phyloP scores from a whole-genome alignment of 345 rosid genomes.

The Syzygium oleosum region DNA sequence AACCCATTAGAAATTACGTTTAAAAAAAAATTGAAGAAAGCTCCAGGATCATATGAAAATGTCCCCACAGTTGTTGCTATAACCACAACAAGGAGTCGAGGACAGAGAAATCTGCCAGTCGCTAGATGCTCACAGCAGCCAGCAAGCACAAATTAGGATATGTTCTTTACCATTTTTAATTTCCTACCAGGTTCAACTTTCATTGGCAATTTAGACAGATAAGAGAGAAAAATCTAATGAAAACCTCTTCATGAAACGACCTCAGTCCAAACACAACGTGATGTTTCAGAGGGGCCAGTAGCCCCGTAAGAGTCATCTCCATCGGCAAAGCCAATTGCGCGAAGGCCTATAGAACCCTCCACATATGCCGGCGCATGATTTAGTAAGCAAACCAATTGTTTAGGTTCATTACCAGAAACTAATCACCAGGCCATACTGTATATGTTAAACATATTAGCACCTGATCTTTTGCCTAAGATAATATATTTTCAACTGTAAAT shows the following conservation, averaged over 20 bases:
- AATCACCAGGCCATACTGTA: background rate
- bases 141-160: background rate
- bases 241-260: background rate
- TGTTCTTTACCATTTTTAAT: background rate
- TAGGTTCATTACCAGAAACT: too few species aligned
- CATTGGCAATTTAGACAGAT: background rate
- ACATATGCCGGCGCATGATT: background rate
- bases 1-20: background rate
- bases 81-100: background rate
- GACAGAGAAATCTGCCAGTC: background rate
- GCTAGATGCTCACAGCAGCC: background rate
- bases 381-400: background rate
- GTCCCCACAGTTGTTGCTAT: background rate
- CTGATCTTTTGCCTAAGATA: background rate
- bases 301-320: background rate
- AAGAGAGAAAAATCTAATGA: background rate
- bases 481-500: background rate
- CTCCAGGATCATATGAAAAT: background rate
- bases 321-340: background rate
- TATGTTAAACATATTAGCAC: background rate
- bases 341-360: background rate
- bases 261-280: background rate
- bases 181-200: background rate
- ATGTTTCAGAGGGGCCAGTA: background rate
- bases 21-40: background rate